Evolutionary conservation across 2,329 filamentous ascomycete genomes (phyloP), one percentile per base, ranked within the genome.

Genomic region (Ascochyta clinopodiicola): DNA sequence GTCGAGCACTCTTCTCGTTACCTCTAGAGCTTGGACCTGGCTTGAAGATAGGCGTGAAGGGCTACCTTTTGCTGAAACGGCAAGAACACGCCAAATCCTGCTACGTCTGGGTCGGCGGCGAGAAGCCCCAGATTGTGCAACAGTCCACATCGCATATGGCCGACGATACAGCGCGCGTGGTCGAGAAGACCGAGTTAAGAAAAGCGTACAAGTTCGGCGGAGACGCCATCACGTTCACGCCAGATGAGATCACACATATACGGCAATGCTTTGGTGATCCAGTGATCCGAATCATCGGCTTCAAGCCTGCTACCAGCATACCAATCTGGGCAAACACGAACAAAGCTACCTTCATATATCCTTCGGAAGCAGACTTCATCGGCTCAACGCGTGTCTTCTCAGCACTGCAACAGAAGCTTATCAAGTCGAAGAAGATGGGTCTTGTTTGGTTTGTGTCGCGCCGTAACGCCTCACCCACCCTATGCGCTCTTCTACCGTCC

Each of bases 161-260:
- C 4, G 90, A 92, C 57, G 91, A 96, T 64, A 92, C 87, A 17
- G 85, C 88, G 2, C 84, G 88, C 34, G 86, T 86, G 0, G 86
- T 98, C 0, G 88, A 96, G 60, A 93, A 93, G 64, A 79, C 78
- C 3, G 92, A 98, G 67, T 85, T 96, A 19, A 89, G 89, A 56
- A 97, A 95, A 75, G 95, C 94, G 0, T 99, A 95, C 81, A 97
- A 95, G 67, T 98, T 98, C 70, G 95, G 94, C 12, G 93, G 92
- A 35, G 91, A 96, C 62, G 92, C 92, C 43, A 86, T 99, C 42
- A 84, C 89, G 44, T 99, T 99, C 73, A 88, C 88, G 0, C 84
- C 88, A 0, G 92, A 97, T 31, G 94, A 99, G 73, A 86, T 94
- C 57, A 88, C 88, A 54, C 79, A 84, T 19, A 82, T 99, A 55